phyloP scores from a whole-genome alignment of 371 early-diverging fungal species.

The Chytridiales sp. region DNA sequence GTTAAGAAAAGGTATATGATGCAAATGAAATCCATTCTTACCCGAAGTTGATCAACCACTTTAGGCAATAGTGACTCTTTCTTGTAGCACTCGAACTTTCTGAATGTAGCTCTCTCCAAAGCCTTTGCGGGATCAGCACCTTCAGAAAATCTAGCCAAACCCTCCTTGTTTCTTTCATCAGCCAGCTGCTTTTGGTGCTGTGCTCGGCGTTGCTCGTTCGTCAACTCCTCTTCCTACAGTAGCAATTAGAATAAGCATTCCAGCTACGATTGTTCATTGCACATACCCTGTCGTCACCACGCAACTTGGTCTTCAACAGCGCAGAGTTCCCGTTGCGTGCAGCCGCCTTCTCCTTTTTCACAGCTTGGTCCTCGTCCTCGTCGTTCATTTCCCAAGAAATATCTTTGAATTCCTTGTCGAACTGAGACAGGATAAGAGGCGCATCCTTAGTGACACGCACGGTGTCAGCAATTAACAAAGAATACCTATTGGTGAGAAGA shows the following conservation, averaged over 20 bases:
- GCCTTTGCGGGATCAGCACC: constrained; percentile 58
- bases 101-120: constrained; percentile 70
- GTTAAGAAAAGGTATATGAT: neutral
- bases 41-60: constrained; percentile 63
- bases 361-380: constrained; percentile 58
- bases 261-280: neutral
- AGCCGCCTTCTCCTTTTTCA: constrained; percentile 48
- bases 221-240: constrained; percentile 66
- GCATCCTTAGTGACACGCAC: constrained; percentile 65
- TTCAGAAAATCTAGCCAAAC: constrained; percentile 73
- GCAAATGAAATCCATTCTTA: constrained; percentile 11
- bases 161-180: constrained; percentile 71
- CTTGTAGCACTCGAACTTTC: constrained; percentile 92
- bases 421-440: constrained; percentile 69
- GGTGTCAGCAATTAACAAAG: constrained; percentile 83
- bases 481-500: constrained; percentile 54
- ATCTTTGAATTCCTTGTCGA: constrained; percentile 70
- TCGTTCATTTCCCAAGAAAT: constrained; percentile 56
- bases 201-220: constrained; percentile 72
- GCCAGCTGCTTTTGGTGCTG: constrained; percentile 88
- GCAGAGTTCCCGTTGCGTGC: constrained; percentile 66
- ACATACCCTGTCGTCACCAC: constrained; percentile 67
- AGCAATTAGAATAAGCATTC: neutral
- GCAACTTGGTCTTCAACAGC: constrained; percentile 82
- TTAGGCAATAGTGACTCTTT: constrained; percentile 84